Base-by-base conservation (phyloP, 441 rosid genomes). In the Daphne laureola region DNA sequence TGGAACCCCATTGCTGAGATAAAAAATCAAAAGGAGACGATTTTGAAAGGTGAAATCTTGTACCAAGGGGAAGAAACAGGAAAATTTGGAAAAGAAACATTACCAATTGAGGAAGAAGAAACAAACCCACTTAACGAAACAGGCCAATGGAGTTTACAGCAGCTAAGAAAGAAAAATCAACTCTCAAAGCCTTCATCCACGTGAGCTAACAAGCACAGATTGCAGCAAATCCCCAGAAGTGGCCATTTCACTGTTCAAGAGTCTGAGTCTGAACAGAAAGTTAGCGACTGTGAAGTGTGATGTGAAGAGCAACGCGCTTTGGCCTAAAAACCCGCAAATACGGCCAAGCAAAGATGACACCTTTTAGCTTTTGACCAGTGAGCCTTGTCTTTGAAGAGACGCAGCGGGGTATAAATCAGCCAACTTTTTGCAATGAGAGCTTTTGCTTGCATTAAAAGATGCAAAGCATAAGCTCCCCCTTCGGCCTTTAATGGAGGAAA, bases 1-100 rank as follows among this genome's bases (percentile, higher is more conserved):
- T 70, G 84, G 72, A 63, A 67, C 67, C 74, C 75, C 77, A 68
- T 80, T 65, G 63, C 58, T 67, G 69, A 51, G 51, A 72, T 62
- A 45, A 61, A 8, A 21, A 51, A 31, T n/a, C 42, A 4, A 12
- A 27, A 26, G 17, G 17, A 46, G 18, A 46, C 13, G 48, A 38
- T 4, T 27, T 59, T 40, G 31, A 27, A 9, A 31, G 45, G 50
- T 43, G 43, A 44, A 27, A 61, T 31, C 38, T 31, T 7, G 38
- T 6, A 9, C 11, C 38, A 31, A 9, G 7, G 38, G 38, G 38
- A 31, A 31, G 38, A 59, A 43, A 43, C 42, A 44, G 13, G 9
- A 27, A 51, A n/a, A 43, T 17, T 51, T 13, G 5, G 56, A 35
- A 14, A 52, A 43, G 36, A 31, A 41, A 26, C 45, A 41, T 27